phyloP scores from a whole-genome alignment of 306 rosid species.

The Canavalia gladiata region DNA sequence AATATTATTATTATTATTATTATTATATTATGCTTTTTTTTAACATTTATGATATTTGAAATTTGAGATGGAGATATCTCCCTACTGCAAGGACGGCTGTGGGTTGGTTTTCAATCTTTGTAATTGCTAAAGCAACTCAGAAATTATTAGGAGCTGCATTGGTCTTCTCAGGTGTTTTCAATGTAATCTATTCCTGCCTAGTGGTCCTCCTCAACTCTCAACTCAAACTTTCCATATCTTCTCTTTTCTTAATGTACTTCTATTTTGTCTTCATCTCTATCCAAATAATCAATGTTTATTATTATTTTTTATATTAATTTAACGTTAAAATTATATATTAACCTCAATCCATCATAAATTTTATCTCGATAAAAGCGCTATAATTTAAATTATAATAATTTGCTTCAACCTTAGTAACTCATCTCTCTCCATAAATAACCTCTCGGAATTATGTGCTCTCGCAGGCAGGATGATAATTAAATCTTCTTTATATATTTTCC shows the following conservation, averaged over 20 bases:
- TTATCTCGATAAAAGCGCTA: too few relatives aligned
- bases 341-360: too few relatives aligned
- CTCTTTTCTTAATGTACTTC: not conserved
- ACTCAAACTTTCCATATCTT: not conserved
- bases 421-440: too few relatives aligned
- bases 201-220: slow-evolving; percentile 39
- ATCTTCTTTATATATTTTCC: too few relatives aligned
- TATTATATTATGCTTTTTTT: not conserved
- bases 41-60: slow-evolving; percentile 15
- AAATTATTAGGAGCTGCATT: not conserved
- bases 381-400: too few relatives aligned
- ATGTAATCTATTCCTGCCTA: not conserved
- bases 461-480: too few relatives aligned
- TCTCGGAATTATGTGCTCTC: too few relatives aligned
- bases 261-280: slow-evolving; percentile 14
- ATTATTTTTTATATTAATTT: too few relatives aligned
- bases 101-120: slow-evolving; percentile 7
- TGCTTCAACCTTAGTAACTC: too few relatives aligned
- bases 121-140: slow-evolving; percentile 38
- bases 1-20: too few relatives aligned
- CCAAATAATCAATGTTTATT: too few relatives aligned
- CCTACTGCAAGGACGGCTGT: slow-evolving; percentile 59
- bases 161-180: slow-evolving; percentile 55
- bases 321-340: too few relatives aligned
- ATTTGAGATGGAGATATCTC: slow-evolving; percentile 18